phyloP scores from a whole-genome alignment of 2,329 filamentous ascomycete genomes.

The Mariannaea sp. region DNA sequence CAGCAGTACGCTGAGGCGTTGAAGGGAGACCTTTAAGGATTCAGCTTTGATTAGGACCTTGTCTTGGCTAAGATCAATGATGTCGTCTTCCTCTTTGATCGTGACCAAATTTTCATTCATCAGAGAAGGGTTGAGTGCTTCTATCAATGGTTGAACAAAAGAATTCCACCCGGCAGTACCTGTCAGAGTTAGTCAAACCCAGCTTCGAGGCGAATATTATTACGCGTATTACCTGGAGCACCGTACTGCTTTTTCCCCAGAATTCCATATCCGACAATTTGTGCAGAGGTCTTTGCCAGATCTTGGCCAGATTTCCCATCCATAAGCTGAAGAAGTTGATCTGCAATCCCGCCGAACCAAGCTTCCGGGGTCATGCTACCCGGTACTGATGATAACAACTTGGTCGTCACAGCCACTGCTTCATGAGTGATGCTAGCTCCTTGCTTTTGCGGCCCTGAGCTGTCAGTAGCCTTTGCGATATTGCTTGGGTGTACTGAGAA shows the following conservation, averaged over 20 bases:
- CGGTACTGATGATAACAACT: constrained; percentile 65
- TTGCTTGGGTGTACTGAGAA: constrained; percentile 68
- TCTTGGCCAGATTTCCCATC: constrained; percentile 55
- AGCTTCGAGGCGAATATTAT: background rate
- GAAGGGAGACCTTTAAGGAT: constrained; percentile 56
- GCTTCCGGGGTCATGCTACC: constrained; percentile 54
- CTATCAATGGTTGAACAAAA: constrained; percentile 64
- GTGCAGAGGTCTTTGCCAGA: constrained; percentile 44
- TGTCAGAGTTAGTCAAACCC: constrained; percentile 29
- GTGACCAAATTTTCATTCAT: constrained; percentile 2
- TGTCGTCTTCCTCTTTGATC: constrained; percentile 42
- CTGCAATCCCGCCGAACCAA: constrained; percentile 66
- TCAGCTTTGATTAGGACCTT: constrained; percentile 52
- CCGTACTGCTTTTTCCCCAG: constrained; percentile 67
- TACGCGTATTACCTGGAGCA: constrained; percentile 55
- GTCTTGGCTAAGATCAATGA: constrained; percentile 52
- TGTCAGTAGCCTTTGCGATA: constrained; percentile 47
- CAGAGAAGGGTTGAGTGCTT: constrained; percentile 53
- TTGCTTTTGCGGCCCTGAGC: constrained; percentile 54
- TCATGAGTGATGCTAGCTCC: constrained; percentile 71
- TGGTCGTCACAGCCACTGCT: constrained; percentile 66
- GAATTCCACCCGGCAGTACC: constrained; percentile 64
- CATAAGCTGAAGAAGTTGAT: constrained; percentile 65
- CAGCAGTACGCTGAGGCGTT: constrained; percentile 59
- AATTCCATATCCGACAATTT: constrained; percentile 61